phyloP scores from a whole-genome alignment of 208 protist species.

The Acanthamoeba healyi region DNA sequence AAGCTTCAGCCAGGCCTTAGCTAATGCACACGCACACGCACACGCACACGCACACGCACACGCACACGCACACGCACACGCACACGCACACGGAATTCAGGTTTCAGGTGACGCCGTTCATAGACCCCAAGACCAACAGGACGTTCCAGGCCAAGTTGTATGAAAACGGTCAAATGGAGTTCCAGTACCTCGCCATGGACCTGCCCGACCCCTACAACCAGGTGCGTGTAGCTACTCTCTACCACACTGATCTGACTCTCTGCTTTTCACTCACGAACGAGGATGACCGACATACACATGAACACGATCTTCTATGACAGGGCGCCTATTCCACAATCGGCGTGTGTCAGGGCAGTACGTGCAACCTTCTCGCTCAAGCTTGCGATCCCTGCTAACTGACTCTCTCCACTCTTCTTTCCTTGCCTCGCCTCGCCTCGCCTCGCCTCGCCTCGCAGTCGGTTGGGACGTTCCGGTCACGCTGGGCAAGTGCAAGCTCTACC shows the following conservation, averaged over 20 bases:
- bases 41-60: too few species aligned
- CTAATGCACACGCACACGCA: too few species aligned
- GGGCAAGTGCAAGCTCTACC: slow-evolving; percentile 1
- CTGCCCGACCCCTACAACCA: slow-evolving; percentile 27
- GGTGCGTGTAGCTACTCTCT: too few species aligned
- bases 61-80: too few species aligned
- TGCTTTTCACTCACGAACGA: not conserved
- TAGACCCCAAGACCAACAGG: slow-evolving; percentile 24
- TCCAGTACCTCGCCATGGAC: slow-evolving; percentile 57
- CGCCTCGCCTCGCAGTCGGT: too few species aligned
- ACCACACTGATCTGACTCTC: not conserved
- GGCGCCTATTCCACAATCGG: slow-evolving; percentile 14
- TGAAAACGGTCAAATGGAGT: slow-evolving; percentile 32
- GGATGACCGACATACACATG: not conserved
- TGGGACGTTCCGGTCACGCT: slow-evolving; percentile 43
- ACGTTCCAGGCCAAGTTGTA: slow-evolving; percentile 45
- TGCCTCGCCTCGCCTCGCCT: too few species aligned
- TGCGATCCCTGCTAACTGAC: not conserved
- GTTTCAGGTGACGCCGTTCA: slow-evolving; percentile 39
- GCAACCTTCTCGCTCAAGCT: not conserved
- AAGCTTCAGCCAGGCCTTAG: too few species aligned
- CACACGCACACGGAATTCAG: not conserved
- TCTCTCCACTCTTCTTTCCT: not conserved
- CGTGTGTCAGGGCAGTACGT: slow-evolving; percentile 36
- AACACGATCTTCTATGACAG: not conserved